Evolutionary conservation across 2,329 filamentous ascomycete species (phyloP).

Genomic region (Botrytis byssoidea): DNA sequence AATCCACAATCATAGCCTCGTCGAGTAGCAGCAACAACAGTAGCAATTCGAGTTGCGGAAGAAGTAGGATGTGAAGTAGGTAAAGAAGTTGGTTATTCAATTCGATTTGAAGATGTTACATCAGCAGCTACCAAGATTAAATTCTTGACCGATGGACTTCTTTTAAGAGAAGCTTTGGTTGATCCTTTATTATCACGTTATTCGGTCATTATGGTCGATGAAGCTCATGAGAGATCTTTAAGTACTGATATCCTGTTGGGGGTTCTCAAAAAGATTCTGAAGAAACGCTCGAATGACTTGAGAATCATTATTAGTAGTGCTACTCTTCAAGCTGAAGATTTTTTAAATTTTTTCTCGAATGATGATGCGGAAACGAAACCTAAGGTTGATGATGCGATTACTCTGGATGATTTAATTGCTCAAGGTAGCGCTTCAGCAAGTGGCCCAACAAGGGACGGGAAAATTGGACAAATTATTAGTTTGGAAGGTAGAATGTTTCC

Average conservation of each 20-base stretch:
- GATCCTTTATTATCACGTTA: slow-evolving; percentile 90
- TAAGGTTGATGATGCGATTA: slow-evolving; percentile 42
- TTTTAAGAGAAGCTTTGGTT: slow-evolving; percentile 87
- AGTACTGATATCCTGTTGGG: slow-evolving; percentile 90
- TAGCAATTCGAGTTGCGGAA: slow-evolving; percentile 84
- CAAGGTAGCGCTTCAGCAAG: slow-evolving; percentile 29
- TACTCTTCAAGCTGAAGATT: slow-evolving; percentile 85
- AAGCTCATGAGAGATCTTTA: slow-evolving; percentile 90
- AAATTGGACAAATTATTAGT: slow-evolving; percentile 67
- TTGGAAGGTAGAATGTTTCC: slow-evolving; percentile 86
- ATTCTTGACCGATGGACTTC: slow-evolving; percentile 88
- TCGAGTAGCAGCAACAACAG: slow-evolving; percentile 85
- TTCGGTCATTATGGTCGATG: slow-evolving; percentile 95
- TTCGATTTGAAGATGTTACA: slow-evolving; percentile 87
- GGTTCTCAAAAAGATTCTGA: slow-evolving; percentile 84
- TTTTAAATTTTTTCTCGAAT: slow-evolving; percentile 70
- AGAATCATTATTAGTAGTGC: slow-evolving; percentile 91
- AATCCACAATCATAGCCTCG: slow-evolving; percentile 60
- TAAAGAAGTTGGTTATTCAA: slow-evolving; percentile 90
- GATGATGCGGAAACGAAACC: slow-evolving; percentile 40
- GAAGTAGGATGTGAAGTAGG: slow-evolving; percentile 84
- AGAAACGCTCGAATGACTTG: slow-evolving; percentile 69
- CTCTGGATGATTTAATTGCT: slow-evolving; percentile 35
- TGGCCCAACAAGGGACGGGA: slow-evolving; percentile 37
- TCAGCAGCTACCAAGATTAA: slow-evolving; percentile 85